A percentile compares a stretch with the other conserved stretches of the same genome.
Evolutionary conservation across 1,284 basidiomycete genomes (phyloP).

Genomic region (Amylostereum chailletii): DNA sequence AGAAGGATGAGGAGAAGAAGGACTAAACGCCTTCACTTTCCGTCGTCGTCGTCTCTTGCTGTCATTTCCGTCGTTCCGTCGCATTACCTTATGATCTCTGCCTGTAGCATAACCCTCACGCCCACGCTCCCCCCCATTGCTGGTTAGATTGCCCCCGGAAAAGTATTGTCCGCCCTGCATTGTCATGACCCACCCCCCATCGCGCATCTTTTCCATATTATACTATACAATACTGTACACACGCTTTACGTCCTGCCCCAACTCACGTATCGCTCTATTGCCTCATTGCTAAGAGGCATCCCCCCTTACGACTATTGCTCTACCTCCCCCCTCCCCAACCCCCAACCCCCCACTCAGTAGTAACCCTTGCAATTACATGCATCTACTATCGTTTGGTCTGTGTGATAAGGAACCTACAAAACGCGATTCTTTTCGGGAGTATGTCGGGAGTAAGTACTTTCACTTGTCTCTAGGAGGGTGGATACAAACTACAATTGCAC

Average conservation of each 20-base stretch:
- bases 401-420: not conserved
- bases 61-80: not conserved
- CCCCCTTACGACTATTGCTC: conserved; percentile 8
- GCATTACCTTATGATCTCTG: not conserved
- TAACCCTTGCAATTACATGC: not conserved
- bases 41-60: conserved; percentile 7
- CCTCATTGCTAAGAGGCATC: conserved; percentile 2
- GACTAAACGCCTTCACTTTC: conserved; percentile 35
- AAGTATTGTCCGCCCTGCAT: too few species aligned
- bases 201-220: too few species aligned
- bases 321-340: conserved; percentile 4
- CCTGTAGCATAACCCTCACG: not conserved
- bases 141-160: too few species aligned
- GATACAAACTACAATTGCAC: too few species aligned
- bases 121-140: not conserved
- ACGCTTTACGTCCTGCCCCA: not conserved
- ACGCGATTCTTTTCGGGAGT: not conserved
- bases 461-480: too few species aligned
- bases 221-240: not conserved
- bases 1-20: conserved; percentile 57
- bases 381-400: not conserved
- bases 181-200: too few species aligned
- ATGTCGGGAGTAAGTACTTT: too few species aligned
- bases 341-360: conserved; percentile 11
- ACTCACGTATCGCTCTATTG: not conserved